phyloP scores from a whole-genome alignment of 805 yeast species.

The Ogataea ganodermae region DNA sequence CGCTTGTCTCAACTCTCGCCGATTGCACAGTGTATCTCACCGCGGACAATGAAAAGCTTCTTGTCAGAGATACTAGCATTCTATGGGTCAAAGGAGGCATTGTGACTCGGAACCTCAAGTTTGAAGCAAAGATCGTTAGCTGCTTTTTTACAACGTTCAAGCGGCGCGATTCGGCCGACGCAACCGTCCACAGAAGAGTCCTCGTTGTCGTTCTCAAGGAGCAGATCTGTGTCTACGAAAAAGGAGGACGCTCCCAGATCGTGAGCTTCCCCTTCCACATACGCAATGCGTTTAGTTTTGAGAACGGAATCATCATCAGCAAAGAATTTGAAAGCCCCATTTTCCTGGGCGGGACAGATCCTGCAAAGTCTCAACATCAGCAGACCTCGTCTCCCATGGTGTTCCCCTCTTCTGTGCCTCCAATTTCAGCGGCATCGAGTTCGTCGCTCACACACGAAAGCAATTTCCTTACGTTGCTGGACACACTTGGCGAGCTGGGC shows the following conservation, averaged over 20 bases:
- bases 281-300: conserved; percentile 60
- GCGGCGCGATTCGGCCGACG: conserved; percentile 14
- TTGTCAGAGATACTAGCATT: conserved; percentile 39
- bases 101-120: conserved; percentile 49
- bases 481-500: conserved; percentile 76
- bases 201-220: conserved; percentile 64
- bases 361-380: not conserved
- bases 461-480: conserved; percentile 65
- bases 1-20: conserved; percentile 7
- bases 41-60: conserved; percentile 25
- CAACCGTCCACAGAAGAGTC: conserved; percentile 33
- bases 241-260: conserved; percentile 58
- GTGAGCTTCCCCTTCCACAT: conserved; percentile 72
- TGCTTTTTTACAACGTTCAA: conserved; percentile 65
- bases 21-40: conserved; percentile 24
- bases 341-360: conserved; percentile 7
- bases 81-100: conserved; percentile 52
- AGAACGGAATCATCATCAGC: conserved; percentile 58
- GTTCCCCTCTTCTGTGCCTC: conserved; percentile 14
- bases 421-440: conserved; percentile 19
- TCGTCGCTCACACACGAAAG: conserved; percentile 24
- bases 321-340: conserved; percentile 24
- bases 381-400: conserved; percentile 10
- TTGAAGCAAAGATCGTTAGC: conserved; percentile 51
- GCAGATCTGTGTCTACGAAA: conserved; percentile 61